Conservation (phyloP, 148 eudicot genomes). For the Linanthus parryae region DNA sequence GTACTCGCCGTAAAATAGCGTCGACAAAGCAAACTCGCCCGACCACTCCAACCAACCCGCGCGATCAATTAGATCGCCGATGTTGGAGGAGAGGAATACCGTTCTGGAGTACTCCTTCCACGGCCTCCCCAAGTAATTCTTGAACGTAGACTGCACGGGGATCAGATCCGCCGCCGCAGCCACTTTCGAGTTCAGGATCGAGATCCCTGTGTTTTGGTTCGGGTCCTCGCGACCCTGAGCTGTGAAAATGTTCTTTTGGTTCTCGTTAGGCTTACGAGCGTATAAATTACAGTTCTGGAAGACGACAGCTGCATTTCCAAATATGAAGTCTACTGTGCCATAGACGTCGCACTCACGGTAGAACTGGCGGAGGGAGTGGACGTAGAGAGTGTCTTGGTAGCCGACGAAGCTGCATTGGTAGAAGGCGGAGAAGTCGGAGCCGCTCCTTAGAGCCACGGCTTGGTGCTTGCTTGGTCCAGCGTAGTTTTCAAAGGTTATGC, state of each 20-base stretch:
- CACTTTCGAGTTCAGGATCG: constrained; percentile 53
- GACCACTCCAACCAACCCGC: constrained; percentile 78
- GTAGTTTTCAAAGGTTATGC: constrained; percentile 76
- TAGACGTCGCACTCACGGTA: constrained; percentile 85
- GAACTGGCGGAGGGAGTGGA: constrained; percentile 82
- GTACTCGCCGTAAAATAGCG: constrained; percentile 72
- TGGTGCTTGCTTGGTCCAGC: constrained; percentile 89
- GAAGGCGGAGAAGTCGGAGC: constrained; percentile 75
- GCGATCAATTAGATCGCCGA: constrained; percentile 51
- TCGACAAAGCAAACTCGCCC: constrained; percentile 52
- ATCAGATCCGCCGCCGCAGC: constrained; percentile 61
- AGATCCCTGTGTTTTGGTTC: constrained; percentile 81
- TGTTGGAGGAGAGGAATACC: constrained; percentile 33
- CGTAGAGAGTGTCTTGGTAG: constrained; percentile 90
- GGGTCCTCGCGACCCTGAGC: constrained; percentile 93
- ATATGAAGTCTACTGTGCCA: constrained; percentile 88
- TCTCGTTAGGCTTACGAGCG: constrained; percentile 50
- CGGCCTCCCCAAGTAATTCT: constrained; percentile 63
- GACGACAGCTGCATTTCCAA: constrained; percentile 90
- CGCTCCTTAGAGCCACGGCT: constrained; percentile 71
- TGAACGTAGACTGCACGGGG: constrained; percentile 35
- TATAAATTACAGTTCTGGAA: constrained; percentile 70
- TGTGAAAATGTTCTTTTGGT: constrained; percentile 72
- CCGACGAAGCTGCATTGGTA: constrained; percentile 79
- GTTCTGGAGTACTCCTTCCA: constrained; percentile 78